phyloP scores from a whole-genome alignment of 257 asterid species.

The Buddleja alternifolia region DNA sequence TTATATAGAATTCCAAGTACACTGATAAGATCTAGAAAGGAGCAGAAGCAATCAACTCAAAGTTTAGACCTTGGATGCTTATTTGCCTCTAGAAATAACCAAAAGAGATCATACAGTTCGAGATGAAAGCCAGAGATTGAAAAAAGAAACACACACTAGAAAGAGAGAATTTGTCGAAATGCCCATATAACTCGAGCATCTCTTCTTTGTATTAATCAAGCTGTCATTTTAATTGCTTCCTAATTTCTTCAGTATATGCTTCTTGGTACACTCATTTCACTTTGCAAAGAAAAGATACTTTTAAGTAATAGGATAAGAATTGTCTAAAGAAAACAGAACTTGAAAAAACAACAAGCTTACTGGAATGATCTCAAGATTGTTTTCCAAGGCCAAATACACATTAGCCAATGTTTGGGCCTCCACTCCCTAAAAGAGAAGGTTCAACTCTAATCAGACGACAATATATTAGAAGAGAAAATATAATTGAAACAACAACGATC shows the following conservation, averaged over 20 bases:
- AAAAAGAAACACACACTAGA: background rate
- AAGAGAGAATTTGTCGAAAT: background rate
- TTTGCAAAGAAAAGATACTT: background rate
- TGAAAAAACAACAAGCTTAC: slow-evolving; percentile 49
- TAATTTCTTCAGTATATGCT: background rate
- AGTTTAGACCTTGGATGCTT: background rate
- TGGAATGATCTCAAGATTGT: slow-evolving; percentile 97
- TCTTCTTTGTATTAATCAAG: background rate
- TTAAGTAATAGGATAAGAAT: slow-evolving; percentile 10
- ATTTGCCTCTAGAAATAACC: background rate
- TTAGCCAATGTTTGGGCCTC: slow-evolving; percentile 99
- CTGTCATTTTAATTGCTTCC: background rate
- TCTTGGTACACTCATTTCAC: background rate
- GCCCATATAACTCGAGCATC: background rate
- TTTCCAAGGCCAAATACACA: slow-evolving; percentile 96
- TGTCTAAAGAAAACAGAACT: slow-evolving; percentile 10
- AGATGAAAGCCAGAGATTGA: background rate
- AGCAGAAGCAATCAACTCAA: background rate
- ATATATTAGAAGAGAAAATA: slow-evolving; percentile 1
- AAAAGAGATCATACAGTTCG: background rate
- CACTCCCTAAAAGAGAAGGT: slow-evolving; percentile 72
- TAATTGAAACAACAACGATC: background rate
- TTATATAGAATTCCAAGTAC: background rate
- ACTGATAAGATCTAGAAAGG: background rate
- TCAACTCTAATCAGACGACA: slow-evolving; percentile 18